Conservation (phyloP, 495 filamentous ascomycete species). For the Talaromyces adpressus region DNA sequence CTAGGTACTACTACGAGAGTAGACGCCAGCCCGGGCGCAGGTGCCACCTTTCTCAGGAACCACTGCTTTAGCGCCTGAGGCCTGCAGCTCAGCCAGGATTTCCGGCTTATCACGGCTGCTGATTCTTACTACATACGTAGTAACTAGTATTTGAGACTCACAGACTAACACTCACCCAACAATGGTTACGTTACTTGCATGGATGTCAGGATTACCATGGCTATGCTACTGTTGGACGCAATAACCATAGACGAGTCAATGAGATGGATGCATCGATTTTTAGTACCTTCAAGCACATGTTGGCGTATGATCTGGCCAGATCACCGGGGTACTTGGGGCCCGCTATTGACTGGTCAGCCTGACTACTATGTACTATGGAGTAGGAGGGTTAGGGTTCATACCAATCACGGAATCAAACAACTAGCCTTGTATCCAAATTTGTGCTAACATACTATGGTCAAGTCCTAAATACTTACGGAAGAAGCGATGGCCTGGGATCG, state of each 20-base stretch:
- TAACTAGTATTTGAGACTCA: background rate
- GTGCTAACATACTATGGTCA: too few species aligned
- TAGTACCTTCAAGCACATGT: background rate
- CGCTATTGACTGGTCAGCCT: background rate
- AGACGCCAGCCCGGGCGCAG: background rate
- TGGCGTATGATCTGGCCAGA: too few species aligned
- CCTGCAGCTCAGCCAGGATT: background rate
- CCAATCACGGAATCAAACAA: too few species aligned
- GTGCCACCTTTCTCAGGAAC: constrained; percentile 1
- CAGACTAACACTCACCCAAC: background rate
- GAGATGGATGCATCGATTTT: background rate
- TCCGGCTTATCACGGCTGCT: background rate
- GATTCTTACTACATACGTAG: too few species aligned
- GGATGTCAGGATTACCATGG: background rate
- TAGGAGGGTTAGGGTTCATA: too few species aligned
- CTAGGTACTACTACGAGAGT: too few species aligned
- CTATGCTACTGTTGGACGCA: background rate
- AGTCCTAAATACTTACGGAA: too few species aligned
- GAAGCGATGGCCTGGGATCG: too few species aligned
- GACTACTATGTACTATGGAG: too few species aligned
- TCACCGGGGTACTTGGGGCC: too few species aligned
- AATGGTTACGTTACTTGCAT: background rate
- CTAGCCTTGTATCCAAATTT: too few species aligned
- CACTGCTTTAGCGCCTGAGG: background rate
- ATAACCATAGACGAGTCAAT: background rate